Evolutionary conservation across 2,329 filamentous ascomycete genomes (phyloP).

Genomic region (Sporothrix protearum): DNA sequence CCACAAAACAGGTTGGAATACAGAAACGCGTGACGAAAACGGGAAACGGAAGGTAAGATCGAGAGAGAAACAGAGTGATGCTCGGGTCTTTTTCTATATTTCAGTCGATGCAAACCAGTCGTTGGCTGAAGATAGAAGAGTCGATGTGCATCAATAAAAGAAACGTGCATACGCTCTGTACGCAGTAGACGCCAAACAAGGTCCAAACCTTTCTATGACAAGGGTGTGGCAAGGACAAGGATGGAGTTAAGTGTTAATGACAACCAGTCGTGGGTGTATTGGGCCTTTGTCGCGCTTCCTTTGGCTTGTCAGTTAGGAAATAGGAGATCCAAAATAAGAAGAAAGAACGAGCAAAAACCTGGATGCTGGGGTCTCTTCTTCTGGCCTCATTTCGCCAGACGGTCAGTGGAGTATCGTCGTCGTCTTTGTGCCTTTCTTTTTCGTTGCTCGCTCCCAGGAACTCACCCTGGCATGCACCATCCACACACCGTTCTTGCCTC

Average conservation of each 20-base stretch:
- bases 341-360: background rate
- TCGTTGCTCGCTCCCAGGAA: background rate
- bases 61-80: background rate
- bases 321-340: background rate
- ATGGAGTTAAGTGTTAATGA: background rate
- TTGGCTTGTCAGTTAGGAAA: background rate
- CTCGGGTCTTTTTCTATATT: slow-evolving; percentile 5
- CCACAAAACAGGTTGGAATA: background rate
- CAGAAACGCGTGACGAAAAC: slow-evolving; percentile 4
- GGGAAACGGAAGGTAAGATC: background rate
- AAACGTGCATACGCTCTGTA: background rate
- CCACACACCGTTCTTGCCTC: background rate
- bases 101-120: slow-evolving; percentile 3
- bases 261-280: background rate
- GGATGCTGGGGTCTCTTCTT: background rate
- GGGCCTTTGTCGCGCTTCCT: background rate
- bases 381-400: slow-evolving; percentile 17
- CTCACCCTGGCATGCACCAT: background rate
- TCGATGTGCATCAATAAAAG: background rate
- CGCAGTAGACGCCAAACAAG: slow-evolving; percentile 15
- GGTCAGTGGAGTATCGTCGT: background rate
- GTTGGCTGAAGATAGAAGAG: background rate
- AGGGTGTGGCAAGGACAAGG: background rate
- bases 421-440: background rate
- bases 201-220: background rate